These are phyloP conservation scores for Chlamydomonas reinhardtii DNA, from an alignment of 163 green algal genomes.

Conservation along the genomic window DNA sequence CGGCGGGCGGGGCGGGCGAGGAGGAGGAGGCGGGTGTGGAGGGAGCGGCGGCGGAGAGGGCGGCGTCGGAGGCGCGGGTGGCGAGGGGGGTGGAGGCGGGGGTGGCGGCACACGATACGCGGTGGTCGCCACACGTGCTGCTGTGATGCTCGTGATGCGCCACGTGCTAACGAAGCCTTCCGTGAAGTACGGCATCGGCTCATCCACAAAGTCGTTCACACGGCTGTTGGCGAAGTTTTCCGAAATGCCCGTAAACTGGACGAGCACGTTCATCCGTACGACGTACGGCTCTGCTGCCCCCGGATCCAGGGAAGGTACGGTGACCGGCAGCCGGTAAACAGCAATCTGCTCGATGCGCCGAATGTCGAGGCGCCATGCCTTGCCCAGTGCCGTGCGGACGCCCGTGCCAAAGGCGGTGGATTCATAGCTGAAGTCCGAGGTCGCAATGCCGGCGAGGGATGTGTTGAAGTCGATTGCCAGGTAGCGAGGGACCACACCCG, in stretches of 20 bases:
- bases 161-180: not conserved
- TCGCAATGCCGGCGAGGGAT: not conserved
- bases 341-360: not conserved
- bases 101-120: not conserved
- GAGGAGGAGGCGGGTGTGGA: not conserved
- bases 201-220: not conserved
- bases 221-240: not conserved
- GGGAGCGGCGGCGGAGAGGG: not conserved
- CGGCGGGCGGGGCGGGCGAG: not conserved
- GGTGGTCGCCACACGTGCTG: not conserved
- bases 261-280: not conserved
- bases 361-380: not conserved
- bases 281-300: not conserved
- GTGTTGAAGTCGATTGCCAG: conserved; percentile 5
- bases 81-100: not conserved
- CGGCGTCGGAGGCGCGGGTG: not conserved
- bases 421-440: not conserved
- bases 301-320: not conserved
- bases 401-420: not conserved
- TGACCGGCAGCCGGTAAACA: not conserved
- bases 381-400: not conserved
- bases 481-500: not conserved
- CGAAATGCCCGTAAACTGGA: not conserved
- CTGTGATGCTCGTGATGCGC: not conserved
- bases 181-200: not conserved